These are phyloP conservation scores for Lineolata rhizophorae DNA, from an alignment of 495 filamentous ascomycete genomes.

Conservation along the genomic window DNA sequence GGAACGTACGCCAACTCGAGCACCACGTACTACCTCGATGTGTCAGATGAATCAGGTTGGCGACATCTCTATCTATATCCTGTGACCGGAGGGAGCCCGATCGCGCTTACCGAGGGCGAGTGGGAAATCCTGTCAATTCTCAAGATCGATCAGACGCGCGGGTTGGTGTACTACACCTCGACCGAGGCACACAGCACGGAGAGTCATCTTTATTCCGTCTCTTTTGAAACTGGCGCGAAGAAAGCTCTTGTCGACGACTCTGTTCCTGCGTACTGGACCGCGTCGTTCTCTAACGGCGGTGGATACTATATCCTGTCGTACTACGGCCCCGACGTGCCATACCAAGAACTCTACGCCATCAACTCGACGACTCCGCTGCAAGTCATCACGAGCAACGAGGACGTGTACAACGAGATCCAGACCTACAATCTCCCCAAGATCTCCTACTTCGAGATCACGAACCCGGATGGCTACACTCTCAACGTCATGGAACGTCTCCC, in stretches of 20 bases:
- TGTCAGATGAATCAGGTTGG: conserved; percentile 33
- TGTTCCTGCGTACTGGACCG: conserved; percentile 25
- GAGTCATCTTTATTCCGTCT: conserved; percentile 29
- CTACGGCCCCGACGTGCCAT: conserved; percentile 31
- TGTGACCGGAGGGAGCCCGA: conserved; percentile 22
- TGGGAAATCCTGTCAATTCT: conserved; percentile 31
- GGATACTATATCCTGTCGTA: conserved; percentile 34
- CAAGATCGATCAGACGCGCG: conserved; percentile 26
- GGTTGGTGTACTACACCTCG: conserved; percentile 30
- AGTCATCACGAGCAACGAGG: conserved; percentile 27
- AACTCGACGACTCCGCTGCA: conserved; percentile 23
- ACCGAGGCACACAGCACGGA: conserved; percentile 32
- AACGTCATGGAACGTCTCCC: conserved; percentile 28
- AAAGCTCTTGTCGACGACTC: conserved; percentile 29
- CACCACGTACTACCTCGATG: conserved; percentile 27
- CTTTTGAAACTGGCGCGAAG: conserved; percentile 15
- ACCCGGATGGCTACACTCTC: conserved; percentile 25
- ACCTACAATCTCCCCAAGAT: conserved; percentile 28
- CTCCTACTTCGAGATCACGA: conserved; percentile 24
- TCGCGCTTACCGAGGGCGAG: conserved; percentile 27
- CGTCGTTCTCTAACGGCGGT: conserved; percentile 29
- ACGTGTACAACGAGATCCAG: conserved; percentile 21
- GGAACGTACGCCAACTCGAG: conserved; percentile 8
- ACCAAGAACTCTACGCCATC: conserved; percentile 29
- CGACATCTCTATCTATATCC: conserved; percentile 32